Conservation (phyloP, 2,329 filamentous ascomycete species). For the Aspergillus sp. region DNA sequence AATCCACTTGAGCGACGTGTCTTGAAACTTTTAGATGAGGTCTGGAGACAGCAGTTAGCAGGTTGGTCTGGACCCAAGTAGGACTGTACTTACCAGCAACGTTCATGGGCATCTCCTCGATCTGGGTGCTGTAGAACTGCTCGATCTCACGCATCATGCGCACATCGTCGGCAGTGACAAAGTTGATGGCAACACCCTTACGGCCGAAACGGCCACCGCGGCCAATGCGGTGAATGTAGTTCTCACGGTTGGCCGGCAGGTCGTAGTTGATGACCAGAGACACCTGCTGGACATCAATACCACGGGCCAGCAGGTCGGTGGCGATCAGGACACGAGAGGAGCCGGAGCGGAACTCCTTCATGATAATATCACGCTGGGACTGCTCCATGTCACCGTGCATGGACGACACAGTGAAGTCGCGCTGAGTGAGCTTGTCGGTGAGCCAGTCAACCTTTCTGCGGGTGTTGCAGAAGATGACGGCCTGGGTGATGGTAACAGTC, state of each 20-base stretch:
- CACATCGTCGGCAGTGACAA: constrained; percentile 97
- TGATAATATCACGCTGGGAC: constrained; percentile 94
- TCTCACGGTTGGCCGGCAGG: constrained; percentile 95
- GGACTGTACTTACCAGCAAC: constrained; percentile 48
- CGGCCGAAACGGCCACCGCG: constrained; percentile 99
- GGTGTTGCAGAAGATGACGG: constrained; percentile 99
- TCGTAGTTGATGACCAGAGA: constrained; percentile 99
- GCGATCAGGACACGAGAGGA: constrained; percentile 98
- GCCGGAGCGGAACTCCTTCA: constrained; percentile 99
- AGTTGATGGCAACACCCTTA: constrained; percentile 99
- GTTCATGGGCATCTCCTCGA: constrained; percentile 99
- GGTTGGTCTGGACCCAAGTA: constrained; percentile 1
- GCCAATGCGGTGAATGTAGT: constrained; percentile 99
- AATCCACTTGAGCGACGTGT: constrained; percentile 26
- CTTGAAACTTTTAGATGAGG: constrained; percentile 34
- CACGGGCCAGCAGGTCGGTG: constrained; percentile 94
- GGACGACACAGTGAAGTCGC: constrained; percentile 98
- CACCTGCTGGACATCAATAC: constrained; percentile 99
- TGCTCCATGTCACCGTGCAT: constrained; percentile 99
- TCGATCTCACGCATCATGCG: constrained; percentile 99
- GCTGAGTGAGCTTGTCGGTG: constrained; percentile 95
- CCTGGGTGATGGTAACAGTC: constrained; percentile 98
- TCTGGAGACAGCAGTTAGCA: constrained; percentile 17
- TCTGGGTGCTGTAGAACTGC: constrained; percentile 99
- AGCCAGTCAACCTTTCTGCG: constrained; percentile 99